phyloP scores from a whole-genome alignment of 2,329 filamentous ascomycete species.

The Fusarium subtropicale region DNA sequence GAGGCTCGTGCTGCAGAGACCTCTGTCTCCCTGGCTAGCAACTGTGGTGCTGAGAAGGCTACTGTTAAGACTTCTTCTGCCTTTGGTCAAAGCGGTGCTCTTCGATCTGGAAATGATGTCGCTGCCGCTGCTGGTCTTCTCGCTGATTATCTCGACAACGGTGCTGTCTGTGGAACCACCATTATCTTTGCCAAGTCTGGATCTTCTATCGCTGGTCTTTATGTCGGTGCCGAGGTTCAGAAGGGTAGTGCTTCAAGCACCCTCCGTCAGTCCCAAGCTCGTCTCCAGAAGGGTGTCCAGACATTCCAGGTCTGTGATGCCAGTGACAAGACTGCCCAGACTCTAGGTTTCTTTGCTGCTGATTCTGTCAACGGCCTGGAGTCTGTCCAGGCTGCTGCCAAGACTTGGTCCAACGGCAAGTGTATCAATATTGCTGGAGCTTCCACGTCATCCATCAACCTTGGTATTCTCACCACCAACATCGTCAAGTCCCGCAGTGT shows the following conservation, averaged over 20 bases:
- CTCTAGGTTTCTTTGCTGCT: conserved; percentile 40
- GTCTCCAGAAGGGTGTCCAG: conserved; percentile 35
- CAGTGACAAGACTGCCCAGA: conserved; percentile 33
- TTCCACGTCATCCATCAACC: conserved; percentile 16
- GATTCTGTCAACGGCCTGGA: conserved; percentile 26
- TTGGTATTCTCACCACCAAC: conserved; percentile 34
- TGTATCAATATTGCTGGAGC: conserved; percentile 24
- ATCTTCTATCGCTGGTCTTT: conserved; percentile 38
- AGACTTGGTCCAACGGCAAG: conserved; percentile 41
- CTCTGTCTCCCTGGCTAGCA: conserved; percentile 28
- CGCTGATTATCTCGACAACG: conserved; percentile 36
- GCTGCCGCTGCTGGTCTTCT: conserved; percentile 32
- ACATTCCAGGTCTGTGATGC: conserved; percentile 39
- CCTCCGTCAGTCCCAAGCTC: conserved; percentile 23
- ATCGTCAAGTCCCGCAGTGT: conserved; percentile 30
- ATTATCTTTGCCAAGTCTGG: conserved; percentile 45
- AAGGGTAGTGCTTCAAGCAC: conserved; percentile 36
- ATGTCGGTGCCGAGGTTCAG: conserved; percentile 42
- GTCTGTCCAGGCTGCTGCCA: conserved; percentile 31
- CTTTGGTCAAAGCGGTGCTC: conserved; percentile 10
- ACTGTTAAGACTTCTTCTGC: conserved; percentile 29
- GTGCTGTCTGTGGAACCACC: conserved; percentile 38
- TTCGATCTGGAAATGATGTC: conserved; percentile 23
- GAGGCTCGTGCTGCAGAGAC: conserved; percentile 27
- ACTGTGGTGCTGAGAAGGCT: conserved; percentile 40